Evolutionary conservation across 2,329 filamentous ascomycete species (phyloP), one percentile per base, ranked within the genome.

Genomic region (Fusarium cyanostomum): DNA sequence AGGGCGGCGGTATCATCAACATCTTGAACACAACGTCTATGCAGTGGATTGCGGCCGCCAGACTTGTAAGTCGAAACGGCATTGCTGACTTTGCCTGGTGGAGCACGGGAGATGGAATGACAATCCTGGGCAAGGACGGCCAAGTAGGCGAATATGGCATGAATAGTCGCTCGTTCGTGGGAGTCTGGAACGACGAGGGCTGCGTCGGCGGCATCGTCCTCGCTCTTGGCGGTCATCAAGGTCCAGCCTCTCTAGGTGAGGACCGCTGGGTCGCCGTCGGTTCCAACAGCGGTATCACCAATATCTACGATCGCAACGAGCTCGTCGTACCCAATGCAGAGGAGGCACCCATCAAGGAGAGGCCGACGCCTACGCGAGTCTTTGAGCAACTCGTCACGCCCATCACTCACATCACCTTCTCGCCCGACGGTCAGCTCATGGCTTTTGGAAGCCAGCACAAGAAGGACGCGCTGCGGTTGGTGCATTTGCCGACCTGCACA

Each of bases 21-120:
- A 81, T 99, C 21, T 80, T 99, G 24, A 90, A 90, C 77, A 88
- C 90, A 2, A 81, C 79, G 21, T 94, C 94, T 1, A 88, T 91
- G 73, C 94, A 97, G 78, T 98, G 94, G 94, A 82, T 93, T 42
- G 86, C 90, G 0, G 89, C 94, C 65, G 92, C 91, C 12, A 86
- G 94, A 34, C 82, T 97, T 41, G 92, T 97, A 71, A 90, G 91
- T 64, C 84, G 86, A 44, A 89, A 92, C 46, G 94, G 94, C 33
- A 89, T 98, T 43, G 90, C 92, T 1, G 94, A 97, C 75, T 96
- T 97, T 71, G 88, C 87, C 2, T 99, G 95, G 95, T 97, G 94
- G 94, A 84, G 87, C 50, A 88, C 92, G 60, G 91, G 94, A 30
- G 85, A 89, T 35, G 94, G 94, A 5, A 81, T 99, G 70, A 90